Evolutionary conservation across 768 basidiomycete genomes (phyloP).

Genomic region (Mycena rebaudengoi): DNA sequence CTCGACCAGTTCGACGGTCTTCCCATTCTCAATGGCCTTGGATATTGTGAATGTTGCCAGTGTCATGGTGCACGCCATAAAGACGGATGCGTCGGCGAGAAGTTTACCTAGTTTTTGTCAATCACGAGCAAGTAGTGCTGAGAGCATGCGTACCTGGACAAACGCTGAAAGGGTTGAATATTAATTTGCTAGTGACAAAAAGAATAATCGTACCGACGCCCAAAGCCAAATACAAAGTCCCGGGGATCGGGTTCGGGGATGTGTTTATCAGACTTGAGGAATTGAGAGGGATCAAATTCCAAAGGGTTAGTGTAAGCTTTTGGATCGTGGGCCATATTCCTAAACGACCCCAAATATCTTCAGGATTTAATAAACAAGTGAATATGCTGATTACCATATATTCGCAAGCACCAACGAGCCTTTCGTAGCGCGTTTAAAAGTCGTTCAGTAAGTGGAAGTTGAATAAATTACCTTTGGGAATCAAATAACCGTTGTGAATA

Average conservation of each 20-base stretch:
- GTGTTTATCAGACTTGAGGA: constrained; percentile 4
- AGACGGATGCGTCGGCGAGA: constrained; percentile 45
- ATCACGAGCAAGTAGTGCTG: neutral
- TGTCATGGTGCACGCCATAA: constrained; percentile 44
- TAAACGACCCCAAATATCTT: neutral
- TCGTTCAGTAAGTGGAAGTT: neutral
- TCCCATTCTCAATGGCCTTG: constrained; percentile 32
- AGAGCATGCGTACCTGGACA: constrained; percentile 13
- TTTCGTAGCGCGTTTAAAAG: neutral
- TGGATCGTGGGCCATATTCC: constrained; percentile 25
- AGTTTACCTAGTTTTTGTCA: constrained; percentile 34
- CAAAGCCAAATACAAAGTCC: constrained; percentile 34
- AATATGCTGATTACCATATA: constrained; percentile 23
- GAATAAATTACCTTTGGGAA: constrained; percentile 21
- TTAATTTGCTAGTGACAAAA: neutral
- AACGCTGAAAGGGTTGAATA: neutral
- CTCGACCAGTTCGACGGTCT: constrained; percentile 38
- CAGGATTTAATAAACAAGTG: neutral
- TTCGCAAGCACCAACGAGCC: constrained; percentile 19
- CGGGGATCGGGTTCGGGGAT: constrained; percentile 29
- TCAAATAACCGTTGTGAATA: constrained; percentile 36
- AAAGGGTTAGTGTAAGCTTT: constrained; percentile 16
- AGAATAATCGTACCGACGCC: constrained; percentile 24
- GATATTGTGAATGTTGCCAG: constrained; percentile 46
- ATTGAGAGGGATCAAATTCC: constrained; percentile 15